Evolutionary conservation across 2,329 filamentous ascomycete species (phyloP).

Genomic region (Colletotrichum acutatum): DNA sequence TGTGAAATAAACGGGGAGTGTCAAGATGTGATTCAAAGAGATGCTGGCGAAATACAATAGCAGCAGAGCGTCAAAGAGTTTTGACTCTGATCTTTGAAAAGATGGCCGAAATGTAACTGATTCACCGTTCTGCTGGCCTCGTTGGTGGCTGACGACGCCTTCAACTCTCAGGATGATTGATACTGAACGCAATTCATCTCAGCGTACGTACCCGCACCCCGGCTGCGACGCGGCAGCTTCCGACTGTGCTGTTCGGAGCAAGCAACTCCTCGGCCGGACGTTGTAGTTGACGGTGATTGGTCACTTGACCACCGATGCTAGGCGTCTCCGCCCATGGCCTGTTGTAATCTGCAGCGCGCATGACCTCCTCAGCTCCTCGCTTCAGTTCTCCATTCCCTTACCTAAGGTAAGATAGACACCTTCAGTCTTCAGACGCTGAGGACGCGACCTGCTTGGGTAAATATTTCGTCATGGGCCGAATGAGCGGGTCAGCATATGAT

Average conservation of each 20-base stretch:
- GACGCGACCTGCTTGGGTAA: not conserved
- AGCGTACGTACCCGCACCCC: not conserved
- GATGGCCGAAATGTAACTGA: not conserved
- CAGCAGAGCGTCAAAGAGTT: not conserved
- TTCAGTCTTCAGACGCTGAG: not conserved
- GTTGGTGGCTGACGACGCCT: constrained; percentile 13
- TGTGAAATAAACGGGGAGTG: not conserved
- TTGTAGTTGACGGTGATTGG: constrained; percentile 17
- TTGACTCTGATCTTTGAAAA: not conserved
- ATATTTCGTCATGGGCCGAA: constrained; percentile 19
- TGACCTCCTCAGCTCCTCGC: not conserved
- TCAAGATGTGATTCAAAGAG: not conserved
- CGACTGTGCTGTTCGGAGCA: constrained; percentile 8
- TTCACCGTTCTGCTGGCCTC: not conserved
- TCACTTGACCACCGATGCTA: not conserved
- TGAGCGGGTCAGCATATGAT: constrained; percentile 8
- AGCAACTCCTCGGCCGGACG: constrained; percentile 25
- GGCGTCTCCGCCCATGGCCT: constrained; percentile 4
- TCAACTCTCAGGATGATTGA: constrained; percentile 28
- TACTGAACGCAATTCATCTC: not conserved
- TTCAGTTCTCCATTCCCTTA: not conserved
- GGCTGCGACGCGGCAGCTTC: not conserved
- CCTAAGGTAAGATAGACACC: too few relatives aligned
- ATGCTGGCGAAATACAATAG: not conserved
- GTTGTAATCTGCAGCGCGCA: not conserved